Percentiles rank a stretch among this genome's conserved stretches.
Evolutionary conservation across 139 green algal genomes (phyloP).

Genomic region (Chlorella sorokiniana): DNA sequence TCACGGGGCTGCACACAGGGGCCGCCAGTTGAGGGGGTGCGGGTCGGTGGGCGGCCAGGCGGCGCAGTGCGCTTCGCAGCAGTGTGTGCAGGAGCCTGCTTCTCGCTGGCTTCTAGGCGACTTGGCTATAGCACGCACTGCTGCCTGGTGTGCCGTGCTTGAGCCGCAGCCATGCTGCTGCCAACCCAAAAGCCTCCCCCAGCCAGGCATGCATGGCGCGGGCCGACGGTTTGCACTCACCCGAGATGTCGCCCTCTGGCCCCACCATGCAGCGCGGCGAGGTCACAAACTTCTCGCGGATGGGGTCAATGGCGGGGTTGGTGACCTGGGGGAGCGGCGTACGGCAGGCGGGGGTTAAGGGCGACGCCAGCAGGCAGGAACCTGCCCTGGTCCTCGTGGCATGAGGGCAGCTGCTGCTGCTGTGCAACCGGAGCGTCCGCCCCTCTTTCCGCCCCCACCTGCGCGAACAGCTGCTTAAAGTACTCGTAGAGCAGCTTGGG

Average conservation of each 20-base stretch:
- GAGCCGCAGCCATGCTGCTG: no score
- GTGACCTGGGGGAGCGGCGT: conserved; percentile 74
- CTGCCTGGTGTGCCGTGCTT: no score
- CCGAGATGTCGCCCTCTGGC: conserved; percentile 89
- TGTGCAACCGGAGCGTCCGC: no score
- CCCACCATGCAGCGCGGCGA: conserved; percentile 90
- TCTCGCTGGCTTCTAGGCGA: no score
- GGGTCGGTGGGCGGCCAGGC: no score
- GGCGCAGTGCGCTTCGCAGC: no score
- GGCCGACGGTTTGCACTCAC: neutral
- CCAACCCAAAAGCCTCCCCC: no score
- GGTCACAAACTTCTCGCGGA: conserved; percentile 94
- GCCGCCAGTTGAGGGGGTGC: neutral
- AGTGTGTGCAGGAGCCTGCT: neutral
- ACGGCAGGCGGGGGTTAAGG: neutral
- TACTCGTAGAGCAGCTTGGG: conserved; percentile 92
- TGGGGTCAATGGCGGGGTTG: conserved; percentile 96
- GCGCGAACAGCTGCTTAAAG: conserved; percentile 98
- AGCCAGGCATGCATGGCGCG: no score
- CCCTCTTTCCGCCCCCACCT: conserved; percentile 65
- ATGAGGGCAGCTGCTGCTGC: neutral
- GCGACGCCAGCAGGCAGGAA: neutral
- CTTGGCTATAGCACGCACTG: no score
- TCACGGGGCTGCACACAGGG: conserved; percentile 29
- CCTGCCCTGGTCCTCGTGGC: neutral